Conservation (phyloP, 148 eudicot genomes). For the Spergularia marina region DNA sequence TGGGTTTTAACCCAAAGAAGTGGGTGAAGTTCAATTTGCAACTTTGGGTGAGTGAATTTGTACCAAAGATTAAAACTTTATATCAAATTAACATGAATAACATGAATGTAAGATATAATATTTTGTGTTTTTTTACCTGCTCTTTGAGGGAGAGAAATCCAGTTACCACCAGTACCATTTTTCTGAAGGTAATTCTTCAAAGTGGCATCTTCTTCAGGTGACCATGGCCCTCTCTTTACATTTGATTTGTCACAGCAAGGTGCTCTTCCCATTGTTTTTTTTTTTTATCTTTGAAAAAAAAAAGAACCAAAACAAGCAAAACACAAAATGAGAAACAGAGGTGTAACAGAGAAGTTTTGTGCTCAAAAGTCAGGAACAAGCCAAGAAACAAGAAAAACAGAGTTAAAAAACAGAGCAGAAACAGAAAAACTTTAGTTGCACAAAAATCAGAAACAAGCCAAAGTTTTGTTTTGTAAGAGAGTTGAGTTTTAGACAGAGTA, state of each 20-base stretch:
- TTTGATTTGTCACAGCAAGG: constrained; percentile 75
- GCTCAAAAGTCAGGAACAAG: background rate
- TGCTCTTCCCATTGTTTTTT: constrained; percentile 59
- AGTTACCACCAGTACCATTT: constrained; percentile 65
- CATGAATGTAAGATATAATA: no score
- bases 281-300: background rate
- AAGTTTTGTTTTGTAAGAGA: background rate
- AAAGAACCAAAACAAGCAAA: background rate
- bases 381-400: background rate
- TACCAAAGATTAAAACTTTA: background rate
- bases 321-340: background rate
- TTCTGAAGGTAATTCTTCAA: constrained; percentile 50
- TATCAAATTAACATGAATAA: background rate
- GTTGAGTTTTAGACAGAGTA: background rate
- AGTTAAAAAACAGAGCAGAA: background rate
- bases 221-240: constrained; percentile 80
- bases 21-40: no score
- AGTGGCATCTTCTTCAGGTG: constrained; percentile 69
- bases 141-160: constrained; percentile 67
- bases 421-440: background rate
- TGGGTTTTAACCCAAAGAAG: no score
- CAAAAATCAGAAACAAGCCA: background rate
- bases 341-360: background rate
- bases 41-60: no score
- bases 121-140: constrained; percentile 33